Percentiles rank a stretch among this genome's conserved stretches.
Evolutionary conservation across 2,329 filamentous ascomycete genomes (phyloP).

Genomic region (Chrysoporthe cubensis): DNA sequence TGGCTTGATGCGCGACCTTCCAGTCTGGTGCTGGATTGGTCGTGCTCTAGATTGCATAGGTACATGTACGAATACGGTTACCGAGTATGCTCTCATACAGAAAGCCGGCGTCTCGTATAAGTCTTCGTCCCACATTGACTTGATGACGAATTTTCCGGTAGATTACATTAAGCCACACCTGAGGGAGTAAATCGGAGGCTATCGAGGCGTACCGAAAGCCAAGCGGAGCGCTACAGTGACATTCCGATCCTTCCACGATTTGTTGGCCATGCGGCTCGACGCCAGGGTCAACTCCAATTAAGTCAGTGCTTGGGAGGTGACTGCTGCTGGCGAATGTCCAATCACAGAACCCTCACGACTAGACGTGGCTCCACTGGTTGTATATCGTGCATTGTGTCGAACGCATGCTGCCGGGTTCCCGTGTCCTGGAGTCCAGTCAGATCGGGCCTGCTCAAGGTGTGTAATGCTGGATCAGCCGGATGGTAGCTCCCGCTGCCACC

Average conservation of each 20-base stretch:
- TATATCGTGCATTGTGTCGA: background rate
- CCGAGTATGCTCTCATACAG: background rate
- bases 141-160: background rate
- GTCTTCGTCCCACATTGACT: background rate
- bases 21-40: no score
- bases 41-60: background rate
- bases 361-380: background rate
- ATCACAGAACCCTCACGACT: background rate
- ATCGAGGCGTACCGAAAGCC: background rate
- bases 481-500: constrained; percentile 3
- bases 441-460: background rate
- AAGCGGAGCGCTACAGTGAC: background rate
- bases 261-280: background rate
- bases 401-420: background rate
- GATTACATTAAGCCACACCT: background rate
- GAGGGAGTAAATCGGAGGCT: no score
- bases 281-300: background rate
- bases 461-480: background rate
- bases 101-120: background rate
- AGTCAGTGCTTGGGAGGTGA: background rate
- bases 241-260: background rate
- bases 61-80: background rate
- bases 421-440: background rate
- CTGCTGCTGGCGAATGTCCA: background rate
- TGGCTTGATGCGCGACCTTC: no score